Evolutionary conservation across 2,329 filamentous ascomycete genomes (phyloP), one percentile per base, ranked within the genome.

Genomic region (Colletotrichum australisinense): DNA sequence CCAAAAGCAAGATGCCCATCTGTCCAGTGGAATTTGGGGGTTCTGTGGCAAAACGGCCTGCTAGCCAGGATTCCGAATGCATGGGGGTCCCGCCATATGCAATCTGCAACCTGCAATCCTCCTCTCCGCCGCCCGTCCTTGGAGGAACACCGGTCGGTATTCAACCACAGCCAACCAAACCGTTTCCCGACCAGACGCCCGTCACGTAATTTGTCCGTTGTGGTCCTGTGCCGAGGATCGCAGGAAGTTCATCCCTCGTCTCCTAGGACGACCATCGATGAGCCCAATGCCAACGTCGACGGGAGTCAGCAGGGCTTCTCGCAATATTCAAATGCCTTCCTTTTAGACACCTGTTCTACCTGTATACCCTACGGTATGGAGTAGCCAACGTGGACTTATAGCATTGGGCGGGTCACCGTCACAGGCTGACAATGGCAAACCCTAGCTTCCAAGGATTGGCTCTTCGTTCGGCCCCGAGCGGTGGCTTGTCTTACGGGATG

Each of bases 1-100:
- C 60, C 60, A 56, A 70, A 73, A 63, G 59, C 59, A 70, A 73
- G n/a, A 60, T 60, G 60, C 22, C 55, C 60, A 64, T 53, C 55
- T 49, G 70, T 69, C 60, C 70, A 65, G 67, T 70, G 70, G 60
- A 35, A 62, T 24, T 46, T 22, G 57, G 35, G 56, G 32, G 16
- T 69, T 67, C 46, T 59, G 42, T 49, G 66, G 59, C 55, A 22
- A 59, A 73, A 65, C 56, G 46, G 55, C 58, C 70, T 70, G 60
- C 67, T 42, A 55, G 60, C 67, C 58, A 70, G 63, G 67, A 60
- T 56, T 65, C 53, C 32, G 53, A 46, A 62, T 73, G 67, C 60
- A 66, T 70, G 59, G 65, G 66, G 52, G 52, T 30, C 46, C 12
- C n/a, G n/a, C 38, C 46, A 52, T 57, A 60, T 65, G 66, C 70